Base-by-base conservation (phyloP, 345 rosid genomes). In the Eucalyptus caleyi region DNA sequence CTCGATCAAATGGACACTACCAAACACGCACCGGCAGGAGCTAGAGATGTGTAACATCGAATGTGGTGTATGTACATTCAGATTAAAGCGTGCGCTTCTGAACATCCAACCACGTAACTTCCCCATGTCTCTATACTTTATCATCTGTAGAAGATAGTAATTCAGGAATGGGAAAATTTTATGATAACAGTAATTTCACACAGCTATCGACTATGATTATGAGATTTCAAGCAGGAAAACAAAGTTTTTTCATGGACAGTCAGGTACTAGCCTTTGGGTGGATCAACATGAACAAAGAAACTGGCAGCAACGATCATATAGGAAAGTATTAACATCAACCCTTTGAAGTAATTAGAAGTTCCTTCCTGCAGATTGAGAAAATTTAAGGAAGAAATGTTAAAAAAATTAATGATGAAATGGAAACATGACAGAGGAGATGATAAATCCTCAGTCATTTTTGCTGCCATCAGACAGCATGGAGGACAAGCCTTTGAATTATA, bases 261-360 rank as follows among this genome's bases (percentile, higher is more conserved):
- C 12, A 42, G 8, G 40, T 27, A 87, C 88, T 67, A 37, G 87
- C 90, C 91, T 54, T 87, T 72, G 12, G 45, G 16, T 12, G 90
- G 91, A 88, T 90, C 91, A 24, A 60, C 89, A 37, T 90, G 91
- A 49, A 90, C 91, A 81, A 90, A 90, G 91, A 90, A 90, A 88
- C 91, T 90, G 11, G 91, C 91, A 72, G 90, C 88, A 0, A 90
- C 91, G 10, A 90, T 90, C 86, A 90, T 54, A 53, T 90, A 90
- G 86, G 90, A 90, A 40, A 90, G 90, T 37, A 90, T 59, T 45
- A 90, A 62, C 91, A 90, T 90, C 40, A 90, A 80, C 40, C 91
- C 91, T 56, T 90, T 90, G 47, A 90, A 90, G 90, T 90, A 90
- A 81, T 90, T 90, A 34, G 91, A 88, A 44, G 89, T 90, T 82